Evolutionary conservation across 345 rosid species (phyloP).

Genomic region (Kernera saxatilis): DNA sequence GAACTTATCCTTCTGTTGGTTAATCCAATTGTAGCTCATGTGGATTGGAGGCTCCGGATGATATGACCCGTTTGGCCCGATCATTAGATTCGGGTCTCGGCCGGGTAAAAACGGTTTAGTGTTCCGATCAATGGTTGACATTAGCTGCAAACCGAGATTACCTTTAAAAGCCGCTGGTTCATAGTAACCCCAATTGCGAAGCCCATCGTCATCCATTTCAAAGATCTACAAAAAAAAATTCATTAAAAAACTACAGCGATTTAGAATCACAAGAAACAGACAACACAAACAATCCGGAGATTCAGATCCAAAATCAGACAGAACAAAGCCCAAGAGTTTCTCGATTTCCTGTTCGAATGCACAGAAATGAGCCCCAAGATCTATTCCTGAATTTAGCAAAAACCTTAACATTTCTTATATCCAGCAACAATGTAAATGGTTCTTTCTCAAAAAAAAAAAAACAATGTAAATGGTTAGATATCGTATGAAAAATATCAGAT

Average conservation of each 20-base stretch:
- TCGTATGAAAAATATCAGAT: background rate
- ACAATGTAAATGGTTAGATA: background rate
- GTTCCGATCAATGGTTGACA: conserved; percentile 79
- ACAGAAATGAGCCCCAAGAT: background rate
- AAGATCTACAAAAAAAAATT: conserved; percentile 37
- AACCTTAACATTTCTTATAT: background rate
- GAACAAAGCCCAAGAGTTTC: background rate
- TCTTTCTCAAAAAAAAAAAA: too few relatives aligned
- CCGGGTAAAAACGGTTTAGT: conserved; percentile 73
- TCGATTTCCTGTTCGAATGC: background rate
- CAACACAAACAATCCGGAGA: background rate
- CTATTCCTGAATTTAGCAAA: background rate
- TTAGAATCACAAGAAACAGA: background rate
- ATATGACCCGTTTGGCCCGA: conserved; percentile 50
- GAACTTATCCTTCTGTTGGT: conserved; percentile 63
- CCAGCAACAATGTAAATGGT: background rate
- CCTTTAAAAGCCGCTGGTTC: conserved; percentile 80
- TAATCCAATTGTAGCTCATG: conserved; percentile 71
- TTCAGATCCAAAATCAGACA: conserved; percentile 25
- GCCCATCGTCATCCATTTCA: conserved; percentile 69
- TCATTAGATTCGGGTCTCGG: conserved; percentile 64
- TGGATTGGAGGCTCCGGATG: conserved; percentile 57
- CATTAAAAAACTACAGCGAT: background rate
- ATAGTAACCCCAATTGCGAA: conserved; percentile 93
- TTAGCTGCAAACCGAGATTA: conserved; percentile 80